Base-by-base conservation (phyloP, 2,329 filamentous ascomycete genomes). In the Fusarium odoratissimum region DNA sequence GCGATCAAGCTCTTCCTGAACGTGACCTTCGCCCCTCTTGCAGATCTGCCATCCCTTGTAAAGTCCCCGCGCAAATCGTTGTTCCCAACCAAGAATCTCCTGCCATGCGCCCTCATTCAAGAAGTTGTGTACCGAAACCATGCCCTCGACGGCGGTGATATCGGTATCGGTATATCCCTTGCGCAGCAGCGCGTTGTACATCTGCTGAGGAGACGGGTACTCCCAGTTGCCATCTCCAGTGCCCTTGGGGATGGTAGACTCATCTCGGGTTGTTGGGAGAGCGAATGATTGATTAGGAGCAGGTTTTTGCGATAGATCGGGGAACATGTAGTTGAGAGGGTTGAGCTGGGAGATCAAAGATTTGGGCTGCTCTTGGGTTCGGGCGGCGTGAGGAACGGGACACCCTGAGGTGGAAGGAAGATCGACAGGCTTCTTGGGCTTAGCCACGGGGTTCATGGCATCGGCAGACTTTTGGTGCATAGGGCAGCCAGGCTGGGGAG, bases 71-170 rank as follows among this genome's bases (percentile, higher is more conserved):
- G 89, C 87, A 80, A 98, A 99, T 59, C 95, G 90, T 62, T 91
- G 88, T 86, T 99, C 96, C 95, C 95, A 98, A 45, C 92, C 93
- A 73, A 96, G 88, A 79, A 99, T 97, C 86, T 99, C 96, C 23
- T 90, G 89, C 96, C 96, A 99, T 12, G 96, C 96, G 72, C 96
- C 96, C 82, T 99, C 96, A 81, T 99, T 99, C 66, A 99, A 83
- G 79, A 98, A 98, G 83, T 99, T 99, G 86, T 99, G 96, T 16
- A 98, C 94, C 1, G 94, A 93, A 10, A 99, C 96, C 96, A 99
- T 99, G 79, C 92, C 91, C 83, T 98, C 95, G 19, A 99, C 95
- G 7, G 95, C 95, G 25, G 95, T 96, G 60, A 94, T 90, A 62
- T 97, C 95, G 0, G 96, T 98, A 80, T 98, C 95, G 1, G 93